Base-by-base conservation (phyloP, 768 basidiomycete species). In the Bullera alba region DNA sequence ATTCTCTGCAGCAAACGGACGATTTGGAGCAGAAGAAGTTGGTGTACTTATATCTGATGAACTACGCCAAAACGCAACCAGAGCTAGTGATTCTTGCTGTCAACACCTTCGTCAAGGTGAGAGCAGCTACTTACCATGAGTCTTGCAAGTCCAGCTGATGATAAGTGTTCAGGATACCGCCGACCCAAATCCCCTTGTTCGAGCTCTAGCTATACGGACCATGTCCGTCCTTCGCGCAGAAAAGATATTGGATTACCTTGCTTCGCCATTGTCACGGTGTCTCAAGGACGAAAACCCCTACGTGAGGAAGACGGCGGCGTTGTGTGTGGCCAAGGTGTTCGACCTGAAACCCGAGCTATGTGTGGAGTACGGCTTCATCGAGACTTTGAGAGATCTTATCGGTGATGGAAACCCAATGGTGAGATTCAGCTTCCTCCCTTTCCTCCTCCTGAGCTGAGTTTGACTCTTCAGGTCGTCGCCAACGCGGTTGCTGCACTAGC, bases 21-120 rank as follows among this genome's bases (percentile, higher is more conserved):
- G 93, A 97, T 72, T 81, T 99, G 47, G 95, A 99, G 73, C 95
- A 97, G 76, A 99, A 97, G 82, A 97, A 99, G 75, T 85, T 99
- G 28, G 95, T 97, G n/a, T 97, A 95, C 66, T 81, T 95, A 21
- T 96, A 96, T 73, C 83, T 99, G 52, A 96, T 97, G 87, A 99
- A 99, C 77, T 99, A 97, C 60, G 93, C 93, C 28, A 95, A 95
- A 71, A 92, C 93, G 0, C 95, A 99, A 68, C 95, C 95, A 0
- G 95, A 99, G 69, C 86, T 97, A 54, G 92, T 96, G 74, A 97
- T 99, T 68, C 80, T 99, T 39, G 95, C 95, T 25, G 95, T 99
- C 53, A 99, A 97, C 69, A 99, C 93, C 6, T 96, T 99, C 69
- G 95, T 99, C 51, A 78, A 78, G 72, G 78, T 76, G 21, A 42